phyloP scores from a whole-genome alignment of 1,284 basidiomycete species.

The Spongispora temasekensis region DNA sequence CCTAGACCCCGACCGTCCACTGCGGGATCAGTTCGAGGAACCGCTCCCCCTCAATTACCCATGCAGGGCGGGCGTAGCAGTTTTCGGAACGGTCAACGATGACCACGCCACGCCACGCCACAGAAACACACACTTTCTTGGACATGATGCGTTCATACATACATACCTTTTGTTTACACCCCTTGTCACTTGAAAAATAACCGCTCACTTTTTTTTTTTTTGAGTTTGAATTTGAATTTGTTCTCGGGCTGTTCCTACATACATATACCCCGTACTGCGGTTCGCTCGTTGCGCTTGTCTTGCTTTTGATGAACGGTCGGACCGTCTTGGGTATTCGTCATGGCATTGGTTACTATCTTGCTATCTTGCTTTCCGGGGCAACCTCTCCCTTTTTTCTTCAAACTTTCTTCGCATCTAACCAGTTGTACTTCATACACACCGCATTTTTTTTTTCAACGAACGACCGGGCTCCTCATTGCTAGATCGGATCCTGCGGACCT shows the following conservation, averaged over 20 bases:
- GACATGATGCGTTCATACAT: slow-evolving; percentile 8
- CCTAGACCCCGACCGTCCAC: slow-evolving; percentile 31
- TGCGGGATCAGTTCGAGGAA: slow-evolving; percentile 21
- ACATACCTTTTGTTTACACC: background rate
- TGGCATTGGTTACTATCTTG: background rate
- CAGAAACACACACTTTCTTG: slow-evolving; percentile 18
- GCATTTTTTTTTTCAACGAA: slow-evolving; percentile 12
- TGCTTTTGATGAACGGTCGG: background rate
- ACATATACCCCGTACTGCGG: slow-evolving; percentile 25
- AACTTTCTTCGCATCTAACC: slow-evolving; percentile 10
- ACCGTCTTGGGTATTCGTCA: background rate
- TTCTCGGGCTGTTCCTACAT: background rate
- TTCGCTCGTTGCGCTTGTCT: background rate
- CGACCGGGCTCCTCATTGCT: too few relatives aligned
- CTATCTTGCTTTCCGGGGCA: slow-evolving; percentile 6
- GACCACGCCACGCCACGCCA: background rate
- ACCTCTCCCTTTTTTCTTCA: background rate
- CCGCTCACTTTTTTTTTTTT: slow-evolving; percentile 1
- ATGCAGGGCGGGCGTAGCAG: slow-evolving; percentile 32
- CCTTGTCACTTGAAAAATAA: slow-evolving; percentile 8
- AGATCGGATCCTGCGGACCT: too few relatives aligned
- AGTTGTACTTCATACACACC: slow-evolving; percentile 15
- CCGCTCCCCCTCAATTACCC: slow-evolving; percentile 28
- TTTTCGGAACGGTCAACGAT: slow-evolving; percentile 11
- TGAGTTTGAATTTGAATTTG: slow-evolving; percentile 4